Evolutionary conservation across 2,329 filamentous ascomycete species (phyloP).

Genomic region (Periconia digitata): DNA sequence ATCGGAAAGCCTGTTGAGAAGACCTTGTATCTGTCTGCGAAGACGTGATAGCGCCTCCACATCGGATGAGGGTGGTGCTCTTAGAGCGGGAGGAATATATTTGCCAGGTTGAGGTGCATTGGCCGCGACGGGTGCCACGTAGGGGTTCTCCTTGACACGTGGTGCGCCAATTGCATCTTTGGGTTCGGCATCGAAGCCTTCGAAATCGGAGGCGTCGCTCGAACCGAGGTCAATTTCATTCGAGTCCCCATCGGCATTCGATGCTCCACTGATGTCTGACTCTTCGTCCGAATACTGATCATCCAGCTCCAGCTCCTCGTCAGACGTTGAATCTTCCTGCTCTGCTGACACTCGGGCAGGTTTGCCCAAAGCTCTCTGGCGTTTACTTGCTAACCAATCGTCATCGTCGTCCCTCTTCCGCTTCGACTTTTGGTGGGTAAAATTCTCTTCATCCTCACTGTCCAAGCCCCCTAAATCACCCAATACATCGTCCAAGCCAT

Average conservation of each 20-base stretch:
- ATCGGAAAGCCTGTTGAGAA: slow-evolving; percentile 91
- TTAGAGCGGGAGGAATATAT: slow-evolving; percentile 87
- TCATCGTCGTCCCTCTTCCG: slow-evolving; percentile 61
- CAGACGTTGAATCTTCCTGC: slow-evolving; percentile 16
- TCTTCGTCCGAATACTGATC: slow-evolving; percentile 5
- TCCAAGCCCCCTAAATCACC: slow-evolving; percentile 58
- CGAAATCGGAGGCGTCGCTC: slow-evolving; percentile 21
- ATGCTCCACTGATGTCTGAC: too few relatives aligned
- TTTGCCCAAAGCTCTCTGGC: slow-evolving; percentile 51
- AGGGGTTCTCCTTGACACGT: slow-evolving; percentile 77
- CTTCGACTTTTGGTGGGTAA: slow-evolving; percentile 47
- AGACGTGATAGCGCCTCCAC: slow-evolving; percentile 69
- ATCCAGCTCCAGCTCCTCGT: slow-evolving; percentile 9
- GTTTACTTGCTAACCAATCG: slow-evolving; percentile 61
- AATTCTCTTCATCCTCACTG: slow-evolving; percentile 51
- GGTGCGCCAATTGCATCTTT: slow-evolving; percentile 23
- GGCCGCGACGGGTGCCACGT: slow-evolving; percentile 67
- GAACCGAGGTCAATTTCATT: slow-evolving; percentile 31
- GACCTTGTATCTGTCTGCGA: slow-evolving; percentile 78
- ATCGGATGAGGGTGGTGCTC: slow-evolving; percentile 64
- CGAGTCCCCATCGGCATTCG: too few relatives aligned
- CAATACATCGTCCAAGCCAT: slow-evolving; percentile 79
- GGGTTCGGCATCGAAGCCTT: slow-evolving; percentile 35
- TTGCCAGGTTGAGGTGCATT: slow-evolving; percentile 57
- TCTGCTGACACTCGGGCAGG: slow-evolving; percentile 20